These are phyloP conservation scores for Scytalidium lignicola DNA, from an alignment of 2,329 filamentous ascomycete species.

Conservation along the genomic window DNA sequence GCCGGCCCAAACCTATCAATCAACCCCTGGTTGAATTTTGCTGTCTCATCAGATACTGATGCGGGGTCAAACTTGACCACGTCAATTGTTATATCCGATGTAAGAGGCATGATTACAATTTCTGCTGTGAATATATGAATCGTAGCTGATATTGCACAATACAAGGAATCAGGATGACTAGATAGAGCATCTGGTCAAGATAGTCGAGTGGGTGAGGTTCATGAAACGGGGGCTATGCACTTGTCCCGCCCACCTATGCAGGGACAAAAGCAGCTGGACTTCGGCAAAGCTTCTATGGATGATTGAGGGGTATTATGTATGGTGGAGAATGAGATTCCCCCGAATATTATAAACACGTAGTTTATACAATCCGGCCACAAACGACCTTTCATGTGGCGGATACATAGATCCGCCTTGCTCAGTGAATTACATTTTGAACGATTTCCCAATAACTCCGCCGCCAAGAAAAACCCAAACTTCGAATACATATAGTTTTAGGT, in stretches of 20 bases:
- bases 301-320: background rate
- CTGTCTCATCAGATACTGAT: slow-evolving; percentile 33
- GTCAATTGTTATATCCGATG: slow-evolving; percentile 35
- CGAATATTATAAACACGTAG: background rate
- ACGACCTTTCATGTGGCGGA: too few relatives aligned
- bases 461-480: background rate
- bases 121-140: background rate
- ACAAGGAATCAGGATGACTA: background rate
- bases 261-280: background rate
- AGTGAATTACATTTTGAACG: too few relatives aligned
- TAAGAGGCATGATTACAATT: slow-evolving; percentile 26
- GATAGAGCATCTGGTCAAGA: background rate
- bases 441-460: too few relatives aligned
- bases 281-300: background rate
- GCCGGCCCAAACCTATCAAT: slow-evolving; percentile 24
- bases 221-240: background rate
- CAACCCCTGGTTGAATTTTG: slow-evolving; percentile 36
- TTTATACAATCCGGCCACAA: too few relatives aligned
- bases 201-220: background rate
- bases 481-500: background rate
- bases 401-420: too few relatives aligned
- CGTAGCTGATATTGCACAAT: background rate
- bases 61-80: slow-evolving; percentile 37
- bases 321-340: background rate
- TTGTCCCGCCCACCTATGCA: background rate